phyloP scores from a whole-genome alignment of 2,329 filamentous ascomycete genomes.

The Ciborinia camelliae region DNA sequence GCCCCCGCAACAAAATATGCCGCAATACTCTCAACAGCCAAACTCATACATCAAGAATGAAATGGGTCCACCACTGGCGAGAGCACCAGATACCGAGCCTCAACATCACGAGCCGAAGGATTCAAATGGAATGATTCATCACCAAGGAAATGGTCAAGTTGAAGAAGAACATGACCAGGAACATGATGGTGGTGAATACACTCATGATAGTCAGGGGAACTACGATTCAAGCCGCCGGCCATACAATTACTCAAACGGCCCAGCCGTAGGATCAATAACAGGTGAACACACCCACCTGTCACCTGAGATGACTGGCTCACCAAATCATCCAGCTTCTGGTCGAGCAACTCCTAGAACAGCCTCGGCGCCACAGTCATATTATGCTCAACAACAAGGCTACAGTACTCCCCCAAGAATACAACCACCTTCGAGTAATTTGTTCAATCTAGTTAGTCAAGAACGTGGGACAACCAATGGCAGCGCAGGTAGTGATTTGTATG shows the following conservation, averaged over 20 bases:
- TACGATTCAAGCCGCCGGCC: conserved; percentile 70
- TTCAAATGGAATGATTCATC: conserved; percentile 63
- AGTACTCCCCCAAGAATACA: conserved; percentile 71
- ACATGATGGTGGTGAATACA: conserved; percentile 76
- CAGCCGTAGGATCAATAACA: conserved; percentile 62
- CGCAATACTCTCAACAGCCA: conserved; percentile 55
- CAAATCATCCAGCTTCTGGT: conserved; percentile 75
- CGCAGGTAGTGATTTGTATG: conserved; percentile 66
- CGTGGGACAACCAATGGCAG: conserved; percentile 65
- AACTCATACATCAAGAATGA: conserved; percentile 75
- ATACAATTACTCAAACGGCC: conserved; percentile 71
- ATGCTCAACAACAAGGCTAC: conserved; percentile 62
- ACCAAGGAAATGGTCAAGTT: conserved; percentile 53
- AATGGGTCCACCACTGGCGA: conserved; percentile 76
- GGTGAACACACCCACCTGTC: conserved; percentile 74
- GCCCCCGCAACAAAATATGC: conserved; percentile 61
- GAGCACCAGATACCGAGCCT: conserved; percentile 55
- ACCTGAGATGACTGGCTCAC: conserved; percentile 79
- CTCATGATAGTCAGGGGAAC: conserved; percentile 69
- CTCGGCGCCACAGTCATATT: conserved; percentile 68
- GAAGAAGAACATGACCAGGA: conserved; percentile 73
- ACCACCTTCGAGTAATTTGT: conserved; percentile 74
- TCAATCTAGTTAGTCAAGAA: conserved; percentile 85
- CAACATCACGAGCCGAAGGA: conserved; percentile 61
- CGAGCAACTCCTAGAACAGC: conserved; percentile 82